phyloP scores from a whole-genome alignment of 108 stramenopile species.

The Craspedostauros australis region DNA sequence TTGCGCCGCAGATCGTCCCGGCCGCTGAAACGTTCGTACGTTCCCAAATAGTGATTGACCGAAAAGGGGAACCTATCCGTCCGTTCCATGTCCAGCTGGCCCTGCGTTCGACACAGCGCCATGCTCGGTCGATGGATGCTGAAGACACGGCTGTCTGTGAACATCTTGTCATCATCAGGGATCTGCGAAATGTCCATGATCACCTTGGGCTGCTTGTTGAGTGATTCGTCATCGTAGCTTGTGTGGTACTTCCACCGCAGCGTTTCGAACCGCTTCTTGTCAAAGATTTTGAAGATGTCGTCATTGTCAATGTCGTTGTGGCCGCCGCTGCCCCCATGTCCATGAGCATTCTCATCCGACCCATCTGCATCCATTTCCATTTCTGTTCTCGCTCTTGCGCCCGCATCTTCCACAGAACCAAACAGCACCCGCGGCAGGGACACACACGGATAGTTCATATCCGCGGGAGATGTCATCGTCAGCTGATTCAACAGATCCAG shows the following conservation, averaged over 20 bases:
- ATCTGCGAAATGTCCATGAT: no score
- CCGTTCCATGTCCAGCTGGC: not conserved
- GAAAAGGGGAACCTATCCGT: constrained; percentile 14
- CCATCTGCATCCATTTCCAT: no score
- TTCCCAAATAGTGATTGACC: constrained; percentile 37
- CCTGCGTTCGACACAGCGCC: constrained; percentile 3
- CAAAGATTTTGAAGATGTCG: not conserved
- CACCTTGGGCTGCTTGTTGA: constrained; percentile 27
- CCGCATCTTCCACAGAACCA: constrained; percentile 11
- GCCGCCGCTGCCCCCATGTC: no score
- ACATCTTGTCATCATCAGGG: no score
- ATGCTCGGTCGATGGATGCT: constrained; percentile 27
- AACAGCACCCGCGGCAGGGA: constrained; percentile 15
- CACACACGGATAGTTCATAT: constrained; percentile 12
- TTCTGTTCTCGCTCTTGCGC: no score
- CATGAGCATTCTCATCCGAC: no score
- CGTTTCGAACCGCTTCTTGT: constrained; percentile 7
- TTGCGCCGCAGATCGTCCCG: constrained; percentile 28
- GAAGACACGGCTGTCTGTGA: constrained; percentile 13
- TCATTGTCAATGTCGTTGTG: not conserved
- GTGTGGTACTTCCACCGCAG: constrained; percentile 18
- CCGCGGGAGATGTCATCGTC: not conserved
- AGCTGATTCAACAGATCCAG: constrained; percentile 14
- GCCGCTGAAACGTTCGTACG: constrained; percentile 25
- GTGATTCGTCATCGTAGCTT: constrained; percentile 5